Evolutionary conservation across 208 protist species (phyloP).

Genomic region (Novymonas esmeraldas): DNA sequence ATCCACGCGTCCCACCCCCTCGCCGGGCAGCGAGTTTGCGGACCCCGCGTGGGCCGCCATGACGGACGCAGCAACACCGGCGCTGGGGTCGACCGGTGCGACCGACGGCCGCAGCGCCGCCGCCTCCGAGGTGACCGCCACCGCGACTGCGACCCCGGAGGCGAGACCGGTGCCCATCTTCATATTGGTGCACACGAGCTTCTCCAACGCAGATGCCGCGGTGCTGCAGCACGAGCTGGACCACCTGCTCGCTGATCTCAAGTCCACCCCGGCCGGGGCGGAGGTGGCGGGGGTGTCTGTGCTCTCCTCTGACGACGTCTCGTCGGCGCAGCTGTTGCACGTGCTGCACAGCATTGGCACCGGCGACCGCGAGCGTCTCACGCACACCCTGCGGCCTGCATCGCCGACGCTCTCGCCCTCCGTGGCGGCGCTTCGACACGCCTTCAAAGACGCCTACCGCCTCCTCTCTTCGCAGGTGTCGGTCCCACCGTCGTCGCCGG

Average conservation of each 20-base stretch:
- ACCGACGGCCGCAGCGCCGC: no score
- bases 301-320: slow-evolving; percentile 22
- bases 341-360: slow-evolving; percentile 24
- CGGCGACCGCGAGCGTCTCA: no score
- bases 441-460: slow-evolving; percentile 27
- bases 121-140: not conserved
- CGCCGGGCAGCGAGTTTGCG: no score
- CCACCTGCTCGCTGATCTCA: slow-evolving; percentile 22
- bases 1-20: not conserved
- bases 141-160: not conserved
- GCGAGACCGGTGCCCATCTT: slow-evolving; percentile 8
- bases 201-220: slow-evolving; percentile 21
- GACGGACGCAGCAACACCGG: no score
- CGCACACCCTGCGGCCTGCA: not conserved
- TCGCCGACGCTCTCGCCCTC: slow-evolving; percentile 4
- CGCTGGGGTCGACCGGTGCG: not conserved
- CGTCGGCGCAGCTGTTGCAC: slow-evolving; percentile 17
- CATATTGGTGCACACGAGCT: slow-evolving; percentile 29
- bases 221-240: slow-evolving; percentile 32
- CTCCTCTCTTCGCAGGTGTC: slow-evolving; percentile 24
- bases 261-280: slow-evolving; percentile 13
- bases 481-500: not conserved
- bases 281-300: slow-evolving; percentile 26
- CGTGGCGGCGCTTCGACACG: slow-evolving; percentile 2
- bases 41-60: no score